Base-by-base conservation (phyloP, 2,329 filamentous ascomycete species). In the Thelonectria olida region DNA sequence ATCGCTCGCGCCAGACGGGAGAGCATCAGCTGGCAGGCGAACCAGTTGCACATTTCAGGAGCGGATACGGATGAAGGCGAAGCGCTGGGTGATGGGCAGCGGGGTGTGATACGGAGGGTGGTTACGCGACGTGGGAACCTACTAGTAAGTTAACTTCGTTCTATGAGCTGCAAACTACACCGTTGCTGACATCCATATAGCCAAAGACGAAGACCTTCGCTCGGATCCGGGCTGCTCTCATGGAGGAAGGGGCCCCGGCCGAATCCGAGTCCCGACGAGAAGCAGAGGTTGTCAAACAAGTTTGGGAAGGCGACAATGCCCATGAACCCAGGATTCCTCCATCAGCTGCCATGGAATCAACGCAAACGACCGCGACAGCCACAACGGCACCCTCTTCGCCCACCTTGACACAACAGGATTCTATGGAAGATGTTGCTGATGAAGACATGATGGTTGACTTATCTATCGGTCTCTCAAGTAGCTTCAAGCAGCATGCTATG, bases 151-250 rank as follows among this genome's bases (percentile, higher is more conserved):
- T 6, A 27, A 38, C 34, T n/a, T 27, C 27, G 6, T 58, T 48
- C 25, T 15, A 50, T 55, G 38, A 23, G 27, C 36, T 22, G 2
- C n/a, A 17, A 19, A 19, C 17, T 41, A 39, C 15, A 17, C 25
- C 15, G 4, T 23, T 39, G 7, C 75, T 81, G 65, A 81, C 66
- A 50, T 41, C 2, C 7, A 12, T 34, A 34, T 67, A 96, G 92
- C 96, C 96, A 12, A 99, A 98, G 82, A 96, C 95, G 1, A 97
- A 97, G 79, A 93, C 91, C 0, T 99, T 99, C 76, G 93, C 94
- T 5, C 90, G 96, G 10, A 97, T 99, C 67, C 89, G 92, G 63
- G 96, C 95, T 8, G 93, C 93, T 4, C 84, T 99, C 1, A 84
- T 92, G 58, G 96, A 99, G 79, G 96, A 99, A 79, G 86, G 88